Conservation (phyloP, 2,329 filamentous ascomycete species). For the Arachnopeziza araneosa region DNA sequence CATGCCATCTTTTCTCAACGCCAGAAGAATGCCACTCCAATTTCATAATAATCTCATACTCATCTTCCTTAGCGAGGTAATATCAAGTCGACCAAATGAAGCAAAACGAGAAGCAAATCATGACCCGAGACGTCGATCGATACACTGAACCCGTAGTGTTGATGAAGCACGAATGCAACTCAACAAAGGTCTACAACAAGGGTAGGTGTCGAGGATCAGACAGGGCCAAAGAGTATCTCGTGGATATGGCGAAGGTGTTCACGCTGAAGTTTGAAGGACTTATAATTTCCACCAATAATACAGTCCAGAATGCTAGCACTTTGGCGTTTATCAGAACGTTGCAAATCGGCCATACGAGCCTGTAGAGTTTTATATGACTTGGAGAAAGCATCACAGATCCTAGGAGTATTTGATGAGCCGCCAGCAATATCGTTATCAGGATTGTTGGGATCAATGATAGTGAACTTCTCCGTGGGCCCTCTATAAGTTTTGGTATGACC, state of each 20-base stretch:
- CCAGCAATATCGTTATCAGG: conserved; percentile 82
- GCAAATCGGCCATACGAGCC: conserved; percentile 50
- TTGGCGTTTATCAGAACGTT: conserved; percentile 25
- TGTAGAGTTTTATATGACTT: conserved; percentile 54
- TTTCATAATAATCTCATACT: conserved; percentile 11
- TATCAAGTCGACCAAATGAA: neutral
- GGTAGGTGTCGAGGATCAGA: neutral
- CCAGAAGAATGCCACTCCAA: conserved; percentile 15
- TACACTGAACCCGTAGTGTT: neutral
- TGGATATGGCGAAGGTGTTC: conserved; percentile 37
- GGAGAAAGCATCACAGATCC: conserved; percentile 66
- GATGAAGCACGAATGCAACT: neutral
- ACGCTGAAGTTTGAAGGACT: conserved; percentile 65
- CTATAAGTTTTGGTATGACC: conserved; percentile 29
- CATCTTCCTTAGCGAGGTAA: conserved; percentile 2
- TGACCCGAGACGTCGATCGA: neutral
- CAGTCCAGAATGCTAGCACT: conserved; percentile 54
- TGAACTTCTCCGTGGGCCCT: conserved; percentile 58
- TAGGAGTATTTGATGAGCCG: conserved; percentile 65
- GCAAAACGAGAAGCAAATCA: neutral
- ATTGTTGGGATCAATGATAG: conserved; percentile 90
- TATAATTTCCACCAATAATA: conserved; percentile 75
- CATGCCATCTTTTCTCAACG: conserved; percentile 22
- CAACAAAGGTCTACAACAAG: neutral
- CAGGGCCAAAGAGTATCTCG: conserved; percentile 20